Percentiles rank a stretch among this genome's conserved stretches.
phyloP scores from a whole-genome alignment of 192 early-diverging fungal genomes.

The Coemansia sp. region DNA sequence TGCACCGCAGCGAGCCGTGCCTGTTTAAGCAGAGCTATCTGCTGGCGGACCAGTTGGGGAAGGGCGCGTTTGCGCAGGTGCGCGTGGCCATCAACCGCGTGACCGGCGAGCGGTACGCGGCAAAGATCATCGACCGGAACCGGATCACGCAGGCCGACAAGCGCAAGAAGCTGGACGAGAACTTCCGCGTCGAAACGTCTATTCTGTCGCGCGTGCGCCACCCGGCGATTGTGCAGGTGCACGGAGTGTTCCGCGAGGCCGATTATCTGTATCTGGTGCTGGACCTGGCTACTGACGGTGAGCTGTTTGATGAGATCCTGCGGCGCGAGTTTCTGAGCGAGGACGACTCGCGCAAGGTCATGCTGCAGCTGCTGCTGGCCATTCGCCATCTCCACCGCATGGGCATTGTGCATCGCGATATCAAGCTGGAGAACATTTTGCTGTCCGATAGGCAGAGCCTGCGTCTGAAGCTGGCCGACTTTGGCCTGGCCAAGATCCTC shows the following conservation, averaged over 20 bases:
- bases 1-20: constrained; percentile 38
- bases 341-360: constrained; percentile 70
- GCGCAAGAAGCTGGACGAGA: constrained; percentile 47
- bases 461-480: constrained; percentile 90
- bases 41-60: constrained; percentile 35
- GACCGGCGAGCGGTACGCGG: constrained; percentile 65
- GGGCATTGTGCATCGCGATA: constrained; percentile 73
- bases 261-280: constrained; percentile 52
- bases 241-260: constrained; percentile 50
- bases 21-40: constrained; percentile 52
- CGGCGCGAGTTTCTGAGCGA: constrained; percentile 73
- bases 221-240: constrained; percentile 46
- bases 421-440: constrained; percentile 82
- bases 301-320: constrained; percentile 91
- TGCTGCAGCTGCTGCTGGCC: constrained; percentile 76
- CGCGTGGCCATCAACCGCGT: constrained; percentile 60
- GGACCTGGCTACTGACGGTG: constrained; percentile 75
- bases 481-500: constrained; percentile 89
- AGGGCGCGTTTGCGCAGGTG: constrained; percentile 69
- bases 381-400: constrained; percentile 68
- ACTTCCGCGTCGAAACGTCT: constrained; percentile 44
- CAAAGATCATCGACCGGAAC: constrained; percentile 75
- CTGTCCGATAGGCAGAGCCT: constrained; percentile 57
- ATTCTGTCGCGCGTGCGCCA: constrained; percentile 52
- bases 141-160: constrained; percentile 31